These are phyloP conservation scores for Chionographis japonica DNA, from an alignment of 106 monocot genomes.

Conservation along the genomic window DNA sequence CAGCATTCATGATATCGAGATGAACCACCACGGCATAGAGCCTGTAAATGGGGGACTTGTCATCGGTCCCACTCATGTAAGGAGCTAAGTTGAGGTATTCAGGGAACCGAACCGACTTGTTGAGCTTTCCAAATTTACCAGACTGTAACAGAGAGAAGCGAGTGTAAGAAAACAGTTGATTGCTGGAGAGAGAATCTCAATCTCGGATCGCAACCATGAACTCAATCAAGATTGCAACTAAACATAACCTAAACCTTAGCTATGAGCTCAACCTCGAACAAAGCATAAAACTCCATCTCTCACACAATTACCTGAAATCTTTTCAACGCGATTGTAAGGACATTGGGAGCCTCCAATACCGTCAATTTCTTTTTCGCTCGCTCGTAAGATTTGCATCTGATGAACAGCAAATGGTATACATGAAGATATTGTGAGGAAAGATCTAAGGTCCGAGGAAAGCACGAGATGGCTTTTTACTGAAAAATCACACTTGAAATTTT, in stretches of 20 bases:
- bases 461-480: no score
- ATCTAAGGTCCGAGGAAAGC: background rate
- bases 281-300: background rate
- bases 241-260: no score
- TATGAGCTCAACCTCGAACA: no score
- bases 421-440: background rate
- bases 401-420: slow-evolving; percentile 2
- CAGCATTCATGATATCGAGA: slow-evolving; percentile 47
- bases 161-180: background rate
- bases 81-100: slow-evolving; percentile 43
- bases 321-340: slow-evolving; percentile 69
- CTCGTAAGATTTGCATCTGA: slow-evolving; percentile 67
- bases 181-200: background rate
- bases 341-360: slow-evolving; percentile 59
- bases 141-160: slow-evolving; percentile 28
- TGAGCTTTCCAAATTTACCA: slow-evolving; percentile 79
- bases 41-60: slow-evolving; percentile 27
- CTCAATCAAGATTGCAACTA: background rate
- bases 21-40: slow-evolving; percentile 47
- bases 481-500: no score
- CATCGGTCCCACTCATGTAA: slow-evolving; percentile 40
- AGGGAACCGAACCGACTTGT: slow-evolving; percentile 61
- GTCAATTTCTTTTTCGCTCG: slow-evolving; percentile 62
- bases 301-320: slow-evolving; percentile 55
- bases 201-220: no score